These are phyloP conservation scores for Cairneyella variabilis DNA, from an alignment of 495 filamentous ascomycete species.

Conservation along the genomic window DNA sequence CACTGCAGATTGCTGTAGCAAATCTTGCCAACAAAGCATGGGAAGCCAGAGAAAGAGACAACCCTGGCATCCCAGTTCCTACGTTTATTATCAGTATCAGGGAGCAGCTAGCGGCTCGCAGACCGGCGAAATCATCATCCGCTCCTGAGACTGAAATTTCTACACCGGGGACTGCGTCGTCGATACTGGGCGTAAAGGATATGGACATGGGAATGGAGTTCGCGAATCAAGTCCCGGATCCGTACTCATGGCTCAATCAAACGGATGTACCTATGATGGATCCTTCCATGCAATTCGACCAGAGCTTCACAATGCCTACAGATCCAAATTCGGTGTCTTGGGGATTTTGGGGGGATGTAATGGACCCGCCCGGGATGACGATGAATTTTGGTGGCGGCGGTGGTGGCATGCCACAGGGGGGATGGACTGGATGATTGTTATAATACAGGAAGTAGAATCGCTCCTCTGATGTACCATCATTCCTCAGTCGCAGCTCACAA, in stretches of 20 bases:
- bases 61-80: background rate
- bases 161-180: background rate
- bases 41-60: slow-evolving; percentile 23
- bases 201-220: background rate
- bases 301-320: background rate
- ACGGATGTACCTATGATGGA: no score
- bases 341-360: background rate
- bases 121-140: background rate
- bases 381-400: no score
- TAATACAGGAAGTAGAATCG: no score
- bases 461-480: no score
- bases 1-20: slow-evolving; percentile 28
- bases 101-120: background rate
- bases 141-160: background rate
- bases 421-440: background rate
- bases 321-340: background rate
- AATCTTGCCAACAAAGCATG: slow-evolving; percentile 34
- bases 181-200: background rate
- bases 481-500: no score
- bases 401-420: background rate
- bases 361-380: background rate
- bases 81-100: background rate
- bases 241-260: no score
- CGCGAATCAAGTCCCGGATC: no score
- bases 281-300: background rate